Percentiles rank a stretch among this genome's conserved stretches.
Conservation (phyloP, 192 early-diverging fungal genomes). For the Coemansia sp. region DNA sequence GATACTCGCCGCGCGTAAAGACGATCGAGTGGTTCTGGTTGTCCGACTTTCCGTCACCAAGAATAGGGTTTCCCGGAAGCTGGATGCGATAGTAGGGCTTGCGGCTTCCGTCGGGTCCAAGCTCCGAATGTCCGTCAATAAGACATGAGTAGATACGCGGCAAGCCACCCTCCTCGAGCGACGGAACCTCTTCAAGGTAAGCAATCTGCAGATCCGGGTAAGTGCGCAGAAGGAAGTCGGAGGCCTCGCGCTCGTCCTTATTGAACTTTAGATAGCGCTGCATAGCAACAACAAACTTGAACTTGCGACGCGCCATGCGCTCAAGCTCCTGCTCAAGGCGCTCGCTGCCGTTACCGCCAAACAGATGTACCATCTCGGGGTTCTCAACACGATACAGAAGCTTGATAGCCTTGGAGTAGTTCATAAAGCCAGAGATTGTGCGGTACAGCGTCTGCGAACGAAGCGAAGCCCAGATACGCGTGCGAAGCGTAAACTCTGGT, state of each 20-base stretch:
- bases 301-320: conserved; percentile 73
- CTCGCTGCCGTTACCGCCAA: conserved; percentile 65
- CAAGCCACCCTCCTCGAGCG: conserved; percentile 64
- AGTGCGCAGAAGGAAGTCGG: conserved; percentile 72
- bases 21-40: conserved; percentile 89
- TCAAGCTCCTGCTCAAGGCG: conserved; percentile 71
- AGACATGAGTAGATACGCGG: conserved; percentile 64
- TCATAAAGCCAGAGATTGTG: conserved; percentile 86
- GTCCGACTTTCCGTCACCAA: conserved; percentile 92
- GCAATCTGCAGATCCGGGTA: conserved; percentile 83
- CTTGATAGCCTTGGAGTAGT: conserved; percentile 84
- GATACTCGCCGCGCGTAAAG: conserved; percentile 84
- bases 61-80: conserved; percentile 81
- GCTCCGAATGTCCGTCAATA: conserved; percentile 78
- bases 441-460: conserved; percentile 86
- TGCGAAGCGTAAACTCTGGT: conserved; percentile 81
- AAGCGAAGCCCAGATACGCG: conserved; percentile 86
- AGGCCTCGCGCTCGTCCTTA: conserved; percentile 73
- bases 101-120: conserved; percentile 69
- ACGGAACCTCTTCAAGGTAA: conserved; percentile 73
- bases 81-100: conserved; percentile 77
- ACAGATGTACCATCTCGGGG: conserved; percentile 70
- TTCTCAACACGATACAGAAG: conserved; percentile 79
- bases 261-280: conserved; percentile 81
- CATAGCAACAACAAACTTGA: conserved; percentile 84